Base-by-base conservation (phyloP, 1,139 yeast genomes). In the Scheffersomyces stambukii region DNA sequence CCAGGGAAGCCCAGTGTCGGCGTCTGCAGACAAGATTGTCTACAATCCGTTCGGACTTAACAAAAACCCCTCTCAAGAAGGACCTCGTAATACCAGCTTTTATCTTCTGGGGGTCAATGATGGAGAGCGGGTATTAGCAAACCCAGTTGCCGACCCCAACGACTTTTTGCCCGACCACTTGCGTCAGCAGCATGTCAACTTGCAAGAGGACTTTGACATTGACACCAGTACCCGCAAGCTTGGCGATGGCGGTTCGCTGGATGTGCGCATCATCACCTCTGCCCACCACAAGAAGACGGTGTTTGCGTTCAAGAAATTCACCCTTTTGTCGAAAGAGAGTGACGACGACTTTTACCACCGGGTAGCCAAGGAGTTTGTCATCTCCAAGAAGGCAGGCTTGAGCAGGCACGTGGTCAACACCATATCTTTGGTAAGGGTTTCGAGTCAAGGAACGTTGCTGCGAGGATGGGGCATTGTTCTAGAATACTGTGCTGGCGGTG, bases 391-490 rank as follows among this genome's bases (percentile, higher is more conserved):
- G 25, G 56, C 77, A 17, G 55, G 67, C 25, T 56, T 60, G 15
- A 64, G 72, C 40, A 64, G 79, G 29, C 89, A 82, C 50, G 70
- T 79, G 15, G 73, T 77, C 8, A 65, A 65, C 29, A 76, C 81
- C 4, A 60, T 64, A 38, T 75, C 75, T 13, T 47, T 81, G 23
- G 57, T 81, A 13, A 67, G 76, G 34, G 67, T 81, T 19, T 83
- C 79, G 35, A 65, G 80, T 2, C 70, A 75, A 13, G 62, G 64
- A 7, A 61, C 56, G 32, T 53, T 80, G 37, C 65, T 75, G 3
- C 59, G 89, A 41, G 82, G 86, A 3, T 82, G 93, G 93, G 91
- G 89, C 4, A 73, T 81, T 48, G 69, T 80, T 6, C 60, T 82
- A 63, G 86, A 81, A 41, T 70, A 56, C 36, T 81, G 88, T 45